Evolutionary conservation across 75 land plant species (phyloP), one percentile per base, ranked within the genome.

Genomic region (Sequoiadendron giganteum): DNA sequence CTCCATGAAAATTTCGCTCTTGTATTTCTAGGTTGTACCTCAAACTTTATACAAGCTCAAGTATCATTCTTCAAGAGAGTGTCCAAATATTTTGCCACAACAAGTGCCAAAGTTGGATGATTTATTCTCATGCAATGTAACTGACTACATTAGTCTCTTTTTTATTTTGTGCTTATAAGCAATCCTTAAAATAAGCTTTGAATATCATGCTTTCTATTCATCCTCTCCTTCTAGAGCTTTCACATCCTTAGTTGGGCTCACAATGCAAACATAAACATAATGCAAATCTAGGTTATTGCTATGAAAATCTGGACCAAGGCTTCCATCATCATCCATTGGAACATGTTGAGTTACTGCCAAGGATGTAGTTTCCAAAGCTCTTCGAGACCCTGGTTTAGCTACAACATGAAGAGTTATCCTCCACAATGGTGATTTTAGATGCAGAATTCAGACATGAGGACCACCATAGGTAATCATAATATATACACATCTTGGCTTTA

Each of bases 401-500:
- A 93, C 90, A 90, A 97, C 97, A 91, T 97, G 99, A 54, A 97
- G 94, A 25, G 91, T 94, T 58, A 93, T 90, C 0, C 88, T 90
- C 99, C 98, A 97, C 15, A 87, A 76, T 86, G 90, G 77, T 15
- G 91, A 91, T 82, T 87, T 93, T 90, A 97, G 85, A 85, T 94
- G 92, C 34, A 91, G 87, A 79, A 96, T 86, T n/a, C 99, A 94
- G 75, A 90, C 94, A 85, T 86, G 90, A 85, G 99, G 99, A 89
- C 95, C 93, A 85, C 99, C 99, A 91, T 97, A 97, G 54, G 99
- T 96, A 49, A 97, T 92, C 95, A 96, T 87, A 43, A 97, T 94
- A 86, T 97, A 97, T 16, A 93, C 92, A 86, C 97, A 94, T 40
- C 95, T 91, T 88, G 93, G 91, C 89, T 95, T 97, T 89, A 97